phyloP scores from a whole-genome alignment of 1,284 basidiomycete species.

The Moniliophthora roreri region DNA sequence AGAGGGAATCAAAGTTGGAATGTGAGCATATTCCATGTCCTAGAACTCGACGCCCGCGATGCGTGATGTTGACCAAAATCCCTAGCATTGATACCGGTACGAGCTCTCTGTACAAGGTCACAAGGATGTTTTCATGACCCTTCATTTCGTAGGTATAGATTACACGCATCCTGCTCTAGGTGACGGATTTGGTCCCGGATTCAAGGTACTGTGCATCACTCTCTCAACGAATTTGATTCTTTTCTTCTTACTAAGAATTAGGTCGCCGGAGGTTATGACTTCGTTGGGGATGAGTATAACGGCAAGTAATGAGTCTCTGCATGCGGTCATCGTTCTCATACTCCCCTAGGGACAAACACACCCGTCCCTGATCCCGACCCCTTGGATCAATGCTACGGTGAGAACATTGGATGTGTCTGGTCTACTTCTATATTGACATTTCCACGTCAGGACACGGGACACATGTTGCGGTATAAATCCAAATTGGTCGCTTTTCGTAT shows the following conservation, averaged over 20 bases:
- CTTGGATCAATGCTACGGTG: constrained; percentile 47
- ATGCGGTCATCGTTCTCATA: background rate
- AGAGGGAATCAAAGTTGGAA: constrained; percentile 44
- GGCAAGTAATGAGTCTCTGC: background rate
- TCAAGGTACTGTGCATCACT: too few species aligned
- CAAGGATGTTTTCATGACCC: background rate
- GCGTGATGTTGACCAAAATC: constrained; percentile 16
- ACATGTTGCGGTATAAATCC: constrained; percentile 48
- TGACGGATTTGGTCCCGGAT: constrained; percentile 58
- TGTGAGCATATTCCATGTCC: constrained; percentile 29
- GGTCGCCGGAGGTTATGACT: constrained; percentile 55
- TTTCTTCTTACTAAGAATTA: too few species aligned
- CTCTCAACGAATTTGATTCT: too few species aligned
- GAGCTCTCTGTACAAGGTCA: background rate
- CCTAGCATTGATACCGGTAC: constrained; percentile 31
- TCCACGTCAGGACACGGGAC: constrained; percentile 50
- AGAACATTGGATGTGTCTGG: constrained; percentile 7
- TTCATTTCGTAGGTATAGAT: constrained; percentile 34
- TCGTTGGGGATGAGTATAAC: constrained; percentile 44
- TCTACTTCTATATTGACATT: constrained; percentile 14
- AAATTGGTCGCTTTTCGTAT: background rate
- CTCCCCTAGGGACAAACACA: constrained; percentile 4
- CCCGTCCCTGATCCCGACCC: constrained; percentile 18
- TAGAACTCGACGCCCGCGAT: constrained; percentile 8
- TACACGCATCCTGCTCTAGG: constrained; percentile 66